These are phyloP conservation scores for Fraxinus nigra DNA, from an alignment of 305 asterid genomes.

Conservation along the genomic window DNA sequence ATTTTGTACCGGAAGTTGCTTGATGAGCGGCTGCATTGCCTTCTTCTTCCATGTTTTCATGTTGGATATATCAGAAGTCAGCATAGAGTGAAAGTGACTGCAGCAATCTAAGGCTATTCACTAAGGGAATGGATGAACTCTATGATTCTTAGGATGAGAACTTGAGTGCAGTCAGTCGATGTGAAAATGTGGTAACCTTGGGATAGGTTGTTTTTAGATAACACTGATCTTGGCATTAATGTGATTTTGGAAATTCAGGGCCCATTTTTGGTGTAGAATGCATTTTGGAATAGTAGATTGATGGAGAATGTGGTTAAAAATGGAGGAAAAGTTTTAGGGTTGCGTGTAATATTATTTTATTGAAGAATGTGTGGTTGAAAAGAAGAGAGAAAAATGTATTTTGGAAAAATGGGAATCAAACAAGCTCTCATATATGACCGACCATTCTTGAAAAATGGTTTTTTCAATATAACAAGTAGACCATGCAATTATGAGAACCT, in stretches of 20 bases:
- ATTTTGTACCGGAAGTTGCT: neutral
- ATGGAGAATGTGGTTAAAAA: neutral
- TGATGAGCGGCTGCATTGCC: neutral
- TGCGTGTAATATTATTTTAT: neutral
- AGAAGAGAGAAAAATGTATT: neutral
- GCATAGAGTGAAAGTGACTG: neutral
- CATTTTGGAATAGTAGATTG: neutral
- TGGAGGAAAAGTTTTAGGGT: neutral
- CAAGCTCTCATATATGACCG: neutral
- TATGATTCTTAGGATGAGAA: neutral
- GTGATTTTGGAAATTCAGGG: neutral
- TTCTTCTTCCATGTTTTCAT: neutral
- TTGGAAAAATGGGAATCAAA: neutral
- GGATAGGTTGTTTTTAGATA: neutral
- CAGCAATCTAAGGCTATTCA: neutral
- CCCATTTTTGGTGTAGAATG: neutral
- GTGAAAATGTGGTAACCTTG: neutral
- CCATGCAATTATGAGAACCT: neutral
- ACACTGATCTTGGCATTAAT: neutral
- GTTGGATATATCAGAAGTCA: neutral
- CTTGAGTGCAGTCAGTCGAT: neutral
- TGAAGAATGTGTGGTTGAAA: neutral
- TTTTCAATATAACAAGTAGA: neutral
- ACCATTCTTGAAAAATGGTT: neutral
- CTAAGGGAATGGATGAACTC: neutral